Percentiles rank a stretch among this genome's conserved stretches.
These are phyloP conservation scores for Phaeoacremonium minimum DNA, from an alignment of 2,329 filamentous ascomycete species.

Conservation along the genomic window DNA sequence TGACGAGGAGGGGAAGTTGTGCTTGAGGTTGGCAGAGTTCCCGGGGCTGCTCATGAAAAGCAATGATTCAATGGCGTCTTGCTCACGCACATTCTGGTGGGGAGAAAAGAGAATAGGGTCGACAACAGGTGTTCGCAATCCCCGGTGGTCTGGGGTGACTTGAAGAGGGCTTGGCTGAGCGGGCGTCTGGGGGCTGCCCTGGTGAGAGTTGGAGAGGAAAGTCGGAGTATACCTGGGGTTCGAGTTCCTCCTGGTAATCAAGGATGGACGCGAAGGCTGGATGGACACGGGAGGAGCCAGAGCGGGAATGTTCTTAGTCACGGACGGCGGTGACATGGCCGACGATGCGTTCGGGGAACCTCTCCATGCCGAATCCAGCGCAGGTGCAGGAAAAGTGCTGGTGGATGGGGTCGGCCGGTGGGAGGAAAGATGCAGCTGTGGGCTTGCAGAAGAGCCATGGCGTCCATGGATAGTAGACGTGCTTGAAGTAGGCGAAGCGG, in stretches of 20 bases:
- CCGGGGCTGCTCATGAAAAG: constrained; percentile 79
- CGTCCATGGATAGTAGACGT: constrained; percentile 50
- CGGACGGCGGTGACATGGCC: not conserved
- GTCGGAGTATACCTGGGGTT: constrained; percentile 44
- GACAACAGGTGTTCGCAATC: constrained; percentile 29
- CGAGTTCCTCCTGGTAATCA: constrained; percentile 45
- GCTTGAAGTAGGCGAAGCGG: constrained; percentile 58
- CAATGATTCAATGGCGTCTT: constrained; percentile 76
- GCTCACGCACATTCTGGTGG: constrained; percentile 67
- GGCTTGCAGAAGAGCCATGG: constrained; percentile 49
- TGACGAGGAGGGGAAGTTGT: constrained; percentile 40
- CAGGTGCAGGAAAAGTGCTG: constrained; percentile 10
- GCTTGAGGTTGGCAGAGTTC: constrained; percentile 61
- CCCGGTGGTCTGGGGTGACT: constrained; percentile 25
- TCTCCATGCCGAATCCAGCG: constrained; percentile 1
- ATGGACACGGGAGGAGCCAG: constrained; percentile 53
- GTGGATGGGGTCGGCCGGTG: constrained; percentile 20
- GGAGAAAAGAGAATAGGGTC: constrained; percentile 62
- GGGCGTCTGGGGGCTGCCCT: constrained; percentile 28
- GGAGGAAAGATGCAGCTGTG: constrained; percentile 35
- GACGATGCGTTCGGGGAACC: constrained; percentile 30
- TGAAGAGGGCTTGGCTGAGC: constrained; percentile 35
- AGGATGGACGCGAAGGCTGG: constrained; percentile 39
- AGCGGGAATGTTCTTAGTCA: constrained; percentile 12
- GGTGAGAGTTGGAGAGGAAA: constrained; percentile 43